Evolutionary conservation across 805 yeast species (phyloP).

Genomic region (Candida patagonica): DNA sequence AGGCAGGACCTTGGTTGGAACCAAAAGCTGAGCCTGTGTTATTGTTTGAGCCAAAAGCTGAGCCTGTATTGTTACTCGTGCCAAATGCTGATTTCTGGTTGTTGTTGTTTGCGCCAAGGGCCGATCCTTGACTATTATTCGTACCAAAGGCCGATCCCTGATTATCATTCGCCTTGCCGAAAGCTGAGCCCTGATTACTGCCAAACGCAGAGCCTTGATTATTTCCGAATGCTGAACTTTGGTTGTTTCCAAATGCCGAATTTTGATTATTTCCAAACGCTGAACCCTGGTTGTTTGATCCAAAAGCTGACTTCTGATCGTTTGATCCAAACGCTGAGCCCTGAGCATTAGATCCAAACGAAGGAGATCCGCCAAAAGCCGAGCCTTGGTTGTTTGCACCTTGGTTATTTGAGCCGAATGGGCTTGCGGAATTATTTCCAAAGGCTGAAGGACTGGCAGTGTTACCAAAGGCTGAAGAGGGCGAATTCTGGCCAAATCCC

Average conservation of each 20-base stretch:
- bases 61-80: neutral
- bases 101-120: constrained; percentile 5
- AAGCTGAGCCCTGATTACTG: neutral
- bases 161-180: neutral
- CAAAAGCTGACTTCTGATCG: neutral
- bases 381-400: neutral
- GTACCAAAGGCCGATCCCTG: neutral
- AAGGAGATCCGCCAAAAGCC: constrained; percentile 4
- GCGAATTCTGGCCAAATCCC: constrained; percentile 8
- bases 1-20: neutral
- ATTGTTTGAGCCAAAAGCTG: constrained; percentile 5
- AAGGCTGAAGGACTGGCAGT: constrained; percentile 16
- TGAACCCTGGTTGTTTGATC: neutral
- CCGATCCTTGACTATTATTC: neutral
- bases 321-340: neutral
- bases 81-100: neutral
- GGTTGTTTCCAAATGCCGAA: constrained; percentile 9
- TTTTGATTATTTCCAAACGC: constrained; percentile 7
- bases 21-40: constrained; percentile 1
- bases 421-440: constrained; percentile 10
- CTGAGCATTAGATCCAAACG: neutral
- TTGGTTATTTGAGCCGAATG: constrained; percentile 6
- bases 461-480: constrained; percentile 4
- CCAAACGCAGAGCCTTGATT: neutral
- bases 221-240: constrained; percentile 4